Evolutionary conservation across 2,329 filamentous ascomycete species (phyloP).

Genomic region (Paradendryphiella salina): DNA sequence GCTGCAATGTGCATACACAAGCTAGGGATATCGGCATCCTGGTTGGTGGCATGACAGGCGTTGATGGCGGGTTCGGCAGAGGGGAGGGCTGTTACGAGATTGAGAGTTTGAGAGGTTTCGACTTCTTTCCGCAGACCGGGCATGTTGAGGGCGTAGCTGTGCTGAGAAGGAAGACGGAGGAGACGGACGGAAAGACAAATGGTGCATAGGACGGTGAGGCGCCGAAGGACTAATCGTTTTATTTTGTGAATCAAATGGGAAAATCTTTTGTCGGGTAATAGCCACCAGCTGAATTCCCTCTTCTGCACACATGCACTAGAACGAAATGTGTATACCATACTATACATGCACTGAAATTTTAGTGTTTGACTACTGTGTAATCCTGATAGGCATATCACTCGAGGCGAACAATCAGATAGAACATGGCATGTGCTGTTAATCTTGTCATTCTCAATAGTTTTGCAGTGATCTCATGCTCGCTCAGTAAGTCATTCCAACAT

Average conservation of each 20-base stretch:
- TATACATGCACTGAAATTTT: not conserved
- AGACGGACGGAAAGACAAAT: not conserved
- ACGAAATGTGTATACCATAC: not conserved
- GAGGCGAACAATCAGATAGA: not conserved
- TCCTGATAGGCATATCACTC: not conserved
- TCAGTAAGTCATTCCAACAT: slow-evolving; percentile 15
- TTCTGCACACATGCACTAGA: no score
- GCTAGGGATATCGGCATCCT: slow-evolving; percentile 88
- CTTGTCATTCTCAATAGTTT: slow-evolving; percentile 21
- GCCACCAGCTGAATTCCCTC: no score
- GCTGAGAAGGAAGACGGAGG: slow-evolving; percentile 49
- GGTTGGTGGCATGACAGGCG: slow-evolving; percentile 66
- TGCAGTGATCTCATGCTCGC: slow-evolving; percentile 22
- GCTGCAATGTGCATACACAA: slow-evolving; percentile 97
- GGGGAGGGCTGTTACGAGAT: slow-evolving; percentile 68
- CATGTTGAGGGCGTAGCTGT: slow-evolving; percentile 69
- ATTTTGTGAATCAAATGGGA: no score
- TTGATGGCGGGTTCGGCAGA: slow-evolving; percentile 42
- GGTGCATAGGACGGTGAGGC: not conserved
- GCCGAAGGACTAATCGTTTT: not conserved
- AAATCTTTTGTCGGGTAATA: no score
- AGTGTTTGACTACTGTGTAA: not conserved
- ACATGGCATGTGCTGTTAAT: slow-evolving; percentile 3
- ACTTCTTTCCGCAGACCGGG: slow-evolving; percentile 90
- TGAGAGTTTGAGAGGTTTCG: slow-evolving; percentile 88